Percentiles rank a stretch among this genome's conserved stretches.
phyloP scores from a whole-genome alignment of 345 rosid genomes.

The Microcos paniculata region DNA sequence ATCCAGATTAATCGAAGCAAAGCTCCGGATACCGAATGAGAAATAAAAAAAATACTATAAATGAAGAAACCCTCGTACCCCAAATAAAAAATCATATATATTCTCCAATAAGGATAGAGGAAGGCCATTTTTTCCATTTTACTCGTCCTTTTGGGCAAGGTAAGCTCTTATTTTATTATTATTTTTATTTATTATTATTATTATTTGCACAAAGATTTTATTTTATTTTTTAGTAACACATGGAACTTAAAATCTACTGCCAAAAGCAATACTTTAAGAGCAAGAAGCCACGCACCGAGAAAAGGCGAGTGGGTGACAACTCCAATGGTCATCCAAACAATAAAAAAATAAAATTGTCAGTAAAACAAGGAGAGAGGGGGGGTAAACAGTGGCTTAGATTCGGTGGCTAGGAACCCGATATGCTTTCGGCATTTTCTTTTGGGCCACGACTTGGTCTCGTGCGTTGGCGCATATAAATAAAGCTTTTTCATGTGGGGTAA shows the following conservation, averaged over 20 bases:
- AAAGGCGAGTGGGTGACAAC: neutral
- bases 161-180: too few relatives aligned
- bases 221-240: too few relatives aligned
- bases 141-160: neutral
- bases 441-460: slow-evolving; percentile 8
- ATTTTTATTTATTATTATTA: too few relatives aligned
- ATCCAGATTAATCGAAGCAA: too few relatives aligned
- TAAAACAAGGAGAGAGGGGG: neutral
- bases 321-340: neutral
- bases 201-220: too few relatives aligned
- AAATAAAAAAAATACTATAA: too few relatives aligned
- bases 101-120: neutral
- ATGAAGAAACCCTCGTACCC: too few relatives aligned
- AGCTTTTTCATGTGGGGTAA: neutral
- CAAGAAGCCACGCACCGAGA: neutral
- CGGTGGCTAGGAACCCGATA: slow-evolving; percentile 24
- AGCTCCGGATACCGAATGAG: too few relatives aligned
- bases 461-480: slow-evolving; percentile 26
- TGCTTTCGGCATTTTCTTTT: slow-evolving; percentile 22
- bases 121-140: neutral
- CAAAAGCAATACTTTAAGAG: too few relatives aligned
- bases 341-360: neutral
- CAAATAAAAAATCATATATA: too few relatives aligned
- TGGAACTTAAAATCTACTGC: too few relatives aligned
- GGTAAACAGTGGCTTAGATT: slow-evolving; percentile 14